Base-by-base conservation (phyloP, 2,329 filamentous ascomycete species). In the Didymella arachidicola region DNA sequence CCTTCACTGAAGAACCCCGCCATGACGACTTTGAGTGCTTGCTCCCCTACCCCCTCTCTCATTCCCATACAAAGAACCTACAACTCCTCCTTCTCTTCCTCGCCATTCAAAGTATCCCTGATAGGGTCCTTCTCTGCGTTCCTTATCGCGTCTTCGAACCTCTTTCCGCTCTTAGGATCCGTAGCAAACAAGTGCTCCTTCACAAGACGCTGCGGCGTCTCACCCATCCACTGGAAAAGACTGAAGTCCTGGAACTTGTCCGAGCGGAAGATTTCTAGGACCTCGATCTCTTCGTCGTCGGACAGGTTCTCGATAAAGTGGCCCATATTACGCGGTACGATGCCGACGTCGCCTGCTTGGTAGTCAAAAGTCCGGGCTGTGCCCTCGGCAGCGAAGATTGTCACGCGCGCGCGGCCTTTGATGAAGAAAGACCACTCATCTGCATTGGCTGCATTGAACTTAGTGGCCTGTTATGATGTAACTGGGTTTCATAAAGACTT, bases 371-470 rank as follows among this genome's bases (percentile, higher is more conserved):
- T 93, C 25, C 89, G 82, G 0, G 90, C 89, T 22, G 81, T 86
- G 27, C 87, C 86, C 65, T 89, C 85, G 2, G 89, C 83, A 0
- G 85, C 88, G 70, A 93, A 93, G 64, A 93, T 84, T 14, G 90
- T 93, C 14, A 92, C 85, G 30, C 90, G 84, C 0, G 89, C 91
- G 39, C 86, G 85, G 0, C 91, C 91, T 26, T 79, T 78, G 72
- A 93, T 85, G 80, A 93, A 92, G 77, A 90, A 93, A 7, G 87
- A 90, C 90, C 90, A 93, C 74, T 93, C 90, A 69, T 93, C 90
- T 12, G 89, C 89, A 43, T 86, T 87, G 41, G 68, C 60, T 71
- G 53, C 11, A n/a, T 10, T 2, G 42, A 2, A 12, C 22, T 55
- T 52, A 59, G 54, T 18, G 34, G 1, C 62, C 6, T n/a, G 4